Evolutionary conservation across 257 asterid genomes (phyloP).

Genomic region (Solanum sejunctum): DNA sequence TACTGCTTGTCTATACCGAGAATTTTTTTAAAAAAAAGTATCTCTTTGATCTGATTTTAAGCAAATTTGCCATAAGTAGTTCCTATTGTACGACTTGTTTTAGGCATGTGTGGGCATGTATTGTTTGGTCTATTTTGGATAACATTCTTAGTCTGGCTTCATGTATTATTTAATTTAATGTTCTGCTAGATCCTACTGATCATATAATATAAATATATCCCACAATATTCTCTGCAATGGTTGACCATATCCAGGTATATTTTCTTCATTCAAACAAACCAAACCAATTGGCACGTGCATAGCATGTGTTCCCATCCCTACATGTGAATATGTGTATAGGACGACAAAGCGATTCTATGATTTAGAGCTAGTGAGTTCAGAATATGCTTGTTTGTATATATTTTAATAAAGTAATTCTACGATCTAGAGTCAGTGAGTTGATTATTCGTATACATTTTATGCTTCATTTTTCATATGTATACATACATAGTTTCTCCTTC

Average conservation of each 20-base stretch:
- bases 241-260: neutral
- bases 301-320: constrained; percentile 19
- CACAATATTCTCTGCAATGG: neutral
- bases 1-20: neutral
- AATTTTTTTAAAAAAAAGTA: fast-evolving
- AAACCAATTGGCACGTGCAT: constrained; percentile 11
- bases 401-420: neutral
- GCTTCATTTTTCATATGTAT: neutral
- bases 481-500: neutral
- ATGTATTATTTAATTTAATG: neutral
- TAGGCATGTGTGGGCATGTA: neutral
- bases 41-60: neutral
- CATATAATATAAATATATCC: neutral
- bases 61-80: neutral
- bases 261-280: neutral
- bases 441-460: too few species aligned
- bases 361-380: neutral
- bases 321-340: neutral
- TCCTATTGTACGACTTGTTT: neutral
- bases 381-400: too few species aligned
- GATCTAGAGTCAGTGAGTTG: neutral
- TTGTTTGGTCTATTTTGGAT: neutral
- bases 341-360: neutral
- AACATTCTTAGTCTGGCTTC: neutral
- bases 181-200: neutral